Percentiles rank a stretch among this genome's conserved stretches.
Evolutionary conservation across 2,329 filamentous ascomycete species (phyloP).

Genomic region (Gaeumannomyces tritici): DNA sequence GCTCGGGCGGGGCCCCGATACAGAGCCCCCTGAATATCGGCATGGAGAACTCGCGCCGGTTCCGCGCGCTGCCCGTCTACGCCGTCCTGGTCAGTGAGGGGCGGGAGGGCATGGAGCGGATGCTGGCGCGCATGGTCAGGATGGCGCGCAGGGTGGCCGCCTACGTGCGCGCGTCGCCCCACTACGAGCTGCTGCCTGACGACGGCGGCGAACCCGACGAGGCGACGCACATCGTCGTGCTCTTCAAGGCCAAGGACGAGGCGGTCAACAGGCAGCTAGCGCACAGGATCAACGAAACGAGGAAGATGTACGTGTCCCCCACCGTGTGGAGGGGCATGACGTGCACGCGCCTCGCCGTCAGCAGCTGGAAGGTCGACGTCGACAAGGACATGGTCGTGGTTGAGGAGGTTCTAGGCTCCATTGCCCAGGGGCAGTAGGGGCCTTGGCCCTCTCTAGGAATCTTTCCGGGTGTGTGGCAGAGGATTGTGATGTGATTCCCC

Average conservation of each 20-base stretch:
- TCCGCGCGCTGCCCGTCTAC: conserved; percentile 85
- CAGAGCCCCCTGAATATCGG: conserved; percentile 81
- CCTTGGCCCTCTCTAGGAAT: background rate
- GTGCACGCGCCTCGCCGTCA: conserved; percentile 75
- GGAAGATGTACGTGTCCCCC: conserved; percentile 73
- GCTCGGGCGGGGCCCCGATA: conserved; percentile 32
- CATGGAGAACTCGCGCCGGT: conserved; percentile 83
- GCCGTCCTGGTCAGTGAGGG: conserved; percentile 71
- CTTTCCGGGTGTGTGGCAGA: background rate
- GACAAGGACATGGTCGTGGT: conserved; percentile 59
- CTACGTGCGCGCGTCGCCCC: conserved; percentile 49
- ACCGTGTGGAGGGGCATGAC: conserved; percentile 66
- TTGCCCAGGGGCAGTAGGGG: background rate
- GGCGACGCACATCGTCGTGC: conserved; percentile 55
- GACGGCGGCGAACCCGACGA: conserved; percentile 31
- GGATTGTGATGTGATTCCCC: background rate
- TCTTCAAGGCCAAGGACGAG: conserved; percentile 65
- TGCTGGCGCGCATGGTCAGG: conserved; percentile 63
- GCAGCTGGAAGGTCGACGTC: conserved; percentile 72
- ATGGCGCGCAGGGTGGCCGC: conserved; percentile 59
- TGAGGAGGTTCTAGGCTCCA: conserved; percentile 41
- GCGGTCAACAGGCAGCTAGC: conserved; percentile 58
- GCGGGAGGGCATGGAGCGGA: conserved; percentile 52
- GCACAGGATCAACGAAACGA: conserved; percentile 60
- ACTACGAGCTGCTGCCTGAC: conserved; percentile 58